Base-by-base conservation (phyloP, 2,329 filamentous ascomycete species). In the Pyrenophora graminea region DNA sequence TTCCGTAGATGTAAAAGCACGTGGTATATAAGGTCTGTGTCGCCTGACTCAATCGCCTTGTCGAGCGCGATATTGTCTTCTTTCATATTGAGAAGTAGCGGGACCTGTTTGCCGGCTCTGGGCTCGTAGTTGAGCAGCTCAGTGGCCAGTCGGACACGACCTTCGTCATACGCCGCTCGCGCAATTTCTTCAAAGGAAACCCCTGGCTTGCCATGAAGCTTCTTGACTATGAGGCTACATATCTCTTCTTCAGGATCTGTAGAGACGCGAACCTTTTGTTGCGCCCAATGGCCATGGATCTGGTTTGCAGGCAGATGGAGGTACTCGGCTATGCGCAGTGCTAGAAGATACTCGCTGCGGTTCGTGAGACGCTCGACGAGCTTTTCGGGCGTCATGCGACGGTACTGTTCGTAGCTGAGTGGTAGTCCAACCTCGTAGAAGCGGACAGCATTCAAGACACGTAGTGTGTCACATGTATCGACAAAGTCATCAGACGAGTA, bases 401-500 rank as follows among this genome's bases (percentile, higher is more conserved):
- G 84, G 70, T 94, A 97, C 72, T 99, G 93, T 57, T 97, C 92
- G 68, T 94, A 96, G 3, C 92, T 96, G 4, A 99, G 73, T 0
- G 93, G 91, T 18, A 99, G 78, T 2, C 94, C 94, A 45, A 97
- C 83, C 64, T 95, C 89, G 69, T 94, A 97, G 72, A 89, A 95
- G 44, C 94, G 86, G 10, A 93, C 89, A 6, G 93, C 93, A 64
- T 97, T 97, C 40, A 99, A 80, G 0, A 99, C 92, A 13, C 94
- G 87, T 13, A 99, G 77, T 1, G 88, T 94, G 73, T 99, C 93
- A 62, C 91, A 96, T 87, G 97, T 97, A 57, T 97, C 93, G 46
- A 99, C 94, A 74, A 97, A 99, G 59, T 99, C 93, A 67, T 99
- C 94, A 68, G 92, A 97, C 73, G 94, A 97, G 76, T 97, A 99